These are phyloP conservation scores for Cyberlindnera americana DNA, from an alignment of 805 yeast species.

Conservation along the genomic window DNA sequence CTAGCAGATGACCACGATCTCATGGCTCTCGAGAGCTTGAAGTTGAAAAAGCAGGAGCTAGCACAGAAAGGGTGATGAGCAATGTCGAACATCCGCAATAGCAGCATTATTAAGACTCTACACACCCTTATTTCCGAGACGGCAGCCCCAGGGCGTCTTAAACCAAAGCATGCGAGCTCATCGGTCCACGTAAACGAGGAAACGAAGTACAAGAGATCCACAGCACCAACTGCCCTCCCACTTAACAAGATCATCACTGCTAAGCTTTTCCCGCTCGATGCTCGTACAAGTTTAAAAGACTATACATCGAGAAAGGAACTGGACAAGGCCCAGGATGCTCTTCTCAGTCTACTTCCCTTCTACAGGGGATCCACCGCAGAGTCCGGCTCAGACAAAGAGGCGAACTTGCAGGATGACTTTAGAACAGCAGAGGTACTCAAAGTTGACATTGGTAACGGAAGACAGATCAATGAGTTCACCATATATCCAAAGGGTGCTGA, in stretches of 20 bases:
- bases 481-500: conserved; percentile 47
- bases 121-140: conserved; percentile 14
- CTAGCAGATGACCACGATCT: too few relatives aligned
- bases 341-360: conserved; percentile 44
- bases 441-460: conserved; percentile 42
- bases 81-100: conserved; percentile 12
- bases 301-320: conserved; percentile 38
- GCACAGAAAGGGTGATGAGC: not conserved
- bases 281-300: conserved; percentile 51
- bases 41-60: too few relatives aligned
- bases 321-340: conserved; percentile 43
- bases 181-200: conserved; percentile 3
- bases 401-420: conserved; percentile 14
- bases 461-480: conserved; percentile 71
- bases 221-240: conserved; percentile 69
- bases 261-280: conserved; percentile 54
- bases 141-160: conserved; percentile 12
- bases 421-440: conserved; percentile 30
- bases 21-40: not conserved
- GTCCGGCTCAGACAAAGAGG: conserved; percentile 16
- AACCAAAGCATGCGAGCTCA: conserved; percentile 9
- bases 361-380: conserved; percentile 29
- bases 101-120: conserved; percentile 10
- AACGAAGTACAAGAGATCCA: conserved; percentile 43
- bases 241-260: conserved; percentile 43